Evolutionary conservation across 2,329 filamentous ascomycete species (phyloP), one percentile per base, ranked within the genome.

Genomic region (Phialemonium atrogriseum): DNA sequence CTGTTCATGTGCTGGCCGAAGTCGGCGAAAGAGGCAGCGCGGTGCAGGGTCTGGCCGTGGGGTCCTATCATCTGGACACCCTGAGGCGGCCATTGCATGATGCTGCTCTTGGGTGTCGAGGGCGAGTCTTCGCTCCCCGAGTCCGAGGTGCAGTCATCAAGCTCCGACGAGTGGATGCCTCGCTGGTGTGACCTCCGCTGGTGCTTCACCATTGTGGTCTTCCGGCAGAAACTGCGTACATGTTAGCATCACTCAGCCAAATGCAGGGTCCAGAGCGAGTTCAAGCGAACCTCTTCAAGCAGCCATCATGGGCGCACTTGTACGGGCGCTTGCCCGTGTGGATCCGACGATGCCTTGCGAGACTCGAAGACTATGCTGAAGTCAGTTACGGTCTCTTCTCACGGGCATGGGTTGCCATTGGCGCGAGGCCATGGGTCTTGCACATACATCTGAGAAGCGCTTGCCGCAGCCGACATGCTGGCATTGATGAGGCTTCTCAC

Each of bases 401-500:
- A n/a, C 8, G 33, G 18, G 7, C 23, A 10, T 14, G 25, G 24
- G 18, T n/a, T n/a, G n/a, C n/a, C n/a, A n/a, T n/a, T n/a, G n/a
- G n/a, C n/a, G n/a, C n/a, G n/a, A n/a, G n/a, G n/a, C n/a, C n/a
- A n/a, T n/a, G n/a, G n/a, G n/a, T n/a, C n/a, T n/a, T n/a, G n/a
- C 5, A 64, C 74, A 43, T 56, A 80, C 77, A 56, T 83, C 78
- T 33, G 78, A 81, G 48, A 83, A 83, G 24, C 74, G 64, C 58
- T 82, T 83, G 26, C 71, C 73, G 46, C 78, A 83, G 13, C 73
- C 76, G 16, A 69, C 56, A 41, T 79, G 70, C 47, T 77, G 68
- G 47, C 79, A 84, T 45, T 75, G 68, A 43, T 83, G 77, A 36
- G 79, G 79, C 54, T 83, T 84, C 59, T 83, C 79, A 35, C 77